phyloP scores from a whole-genome alignment of 805 yeast species.

The Isabelozyma pseudorhagii region DNA sequence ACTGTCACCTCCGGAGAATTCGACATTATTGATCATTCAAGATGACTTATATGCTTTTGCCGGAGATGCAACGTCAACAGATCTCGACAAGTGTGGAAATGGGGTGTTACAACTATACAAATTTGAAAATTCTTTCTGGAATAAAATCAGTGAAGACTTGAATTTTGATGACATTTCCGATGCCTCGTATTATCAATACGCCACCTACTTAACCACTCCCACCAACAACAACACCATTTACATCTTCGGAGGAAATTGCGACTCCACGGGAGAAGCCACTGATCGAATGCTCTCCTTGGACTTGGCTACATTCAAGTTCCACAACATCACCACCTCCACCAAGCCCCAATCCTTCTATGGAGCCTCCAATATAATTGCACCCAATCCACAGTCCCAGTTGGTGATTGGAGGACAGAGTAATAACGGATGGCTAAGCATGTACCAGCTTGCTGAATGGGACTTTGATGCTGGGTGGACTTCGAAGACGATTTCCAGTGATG shows the following conservation, averaged over 20 bases:
- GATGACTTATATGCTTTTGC: constrained; percentile 27
- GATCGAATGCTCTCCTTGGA: constrained; percentile 45
- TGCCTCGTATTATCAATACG: constrained; percentile 25
- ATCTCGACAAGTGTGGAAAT: constrained; percentile 21
- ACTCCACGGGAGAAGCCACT: constrained; percentile 22
- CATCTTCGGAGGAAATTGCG: constrained; percentile 52
- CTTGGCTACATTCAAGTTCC: constrained; percentile 24
- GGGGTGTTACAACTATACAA: constrained; percentile 21
- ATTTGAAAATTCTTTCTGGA: constrained; percentile 21
- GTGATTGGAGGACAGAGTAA: constrained; percentile 65
- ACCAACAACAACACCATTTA: constrained; percentile 37
- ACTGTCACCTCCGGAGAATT: constrained; percentile 29
- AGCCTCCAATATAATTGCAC: constrained; percentile 43
- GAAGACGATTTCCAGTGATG: constrained; percentile 22
- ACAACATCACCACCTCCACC: constrained; percentile 45
- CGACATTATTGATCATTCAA: constrained; percentile 28
- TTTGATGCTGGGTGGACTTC: constrained; percentile 67
- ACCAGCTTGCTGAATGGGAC: constrained; percentile 73
- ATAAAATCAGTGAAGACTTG: constrained; percentile 8
- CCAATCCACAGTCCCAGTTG: constrained; percentile 44
- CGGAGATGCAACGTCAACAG: not conserved
- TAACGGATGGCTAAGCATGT: constrained; percentile 68
- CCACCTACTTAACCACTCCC: constrained; percentile 43
- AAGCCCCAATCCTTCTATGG: constrained; percentile 57
- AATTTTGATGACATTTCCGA: constrained; percentile 22